Evolutionary conservation across 768 basidiomycete species (phyloP).

Genomic region (Lentinus brumalis): DNA sequence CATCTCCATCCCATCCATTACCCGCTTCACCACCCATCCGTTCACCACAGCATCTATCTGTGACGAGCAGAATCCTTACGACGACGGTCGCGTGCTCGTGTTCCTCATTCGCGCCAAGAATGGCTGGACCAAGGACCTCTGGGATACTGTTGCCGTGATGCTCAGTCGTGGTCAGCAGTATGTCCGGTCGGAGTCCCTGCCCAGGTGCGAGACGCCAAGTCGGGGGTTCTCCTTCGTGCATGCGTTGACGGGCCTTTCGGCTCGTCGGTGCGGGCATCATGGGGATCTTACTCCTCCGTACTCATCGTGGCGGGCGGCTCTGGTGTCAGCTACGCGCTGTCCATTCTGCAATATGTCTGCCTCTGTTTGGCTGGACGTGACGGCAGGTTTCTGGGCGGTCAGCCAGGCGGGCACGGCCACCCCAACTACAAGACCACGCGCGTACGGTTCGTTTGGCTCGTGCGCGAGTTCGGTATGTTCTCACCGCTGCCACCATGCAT

Average conservation of each 20-base stretch:
- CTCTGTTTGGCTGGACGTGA: slow-evolving; percentile 58
- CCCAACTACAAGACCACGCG: slow-evolving; percentile 47
- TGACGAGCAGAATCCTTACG: slow-evolving; percentile 46
- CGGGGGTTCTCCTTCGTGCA: slow-evolving; percentile 53
- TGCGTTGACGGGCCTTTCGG: slow-evolving; percentile 74
- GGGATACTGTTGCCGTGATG: slow-evolving; percentile 51
- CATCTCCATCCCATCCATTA: slow-evolving; percentile 65
- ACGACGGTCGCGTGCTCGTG: slow-evolving; percentile 56
- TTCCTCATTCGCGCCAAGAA: slow-evolving; percentile 69
- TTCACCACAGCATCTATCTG: slow-evolving; percentile 71
- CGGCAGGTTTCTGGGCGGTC: slow-evolving; percentile 49
- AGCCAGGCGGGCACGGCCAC: slow-evolving; percentile 44
- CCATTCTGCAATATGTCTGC: slow-evolving; percentile 66
- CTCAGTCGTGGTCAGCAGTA: slow-evolving; percentile 32
- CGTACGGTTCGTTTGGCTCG: slow-evolving; percentile 75
- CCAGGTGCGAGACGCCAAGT: slow-evolving; percentile 36
- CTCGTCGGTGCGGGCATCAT: slow-evolving; percentile 57
- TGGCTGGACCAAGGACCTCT: slow-evolving; percentile 70
- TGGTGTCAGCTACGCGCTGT: slow-evolving; percentile 71
- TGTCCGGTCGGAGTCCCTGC: slow-evolving; percentile 33
- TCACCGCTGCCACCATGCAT: neutral
- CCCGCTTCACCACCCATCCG: slow-evolving; percentile 64
- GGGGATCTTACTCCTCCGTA: slow-evolving; percentile 60
- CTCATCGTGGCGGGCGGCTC: slow-evolving; percentile 72
- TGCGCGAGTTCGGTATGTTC: slow-evolving; percentile 70